Evolutionary conservation across 1,284 basidiomycete genomes (phyloP).

Genomic region (Ceratobasidium sp.): DNA sequence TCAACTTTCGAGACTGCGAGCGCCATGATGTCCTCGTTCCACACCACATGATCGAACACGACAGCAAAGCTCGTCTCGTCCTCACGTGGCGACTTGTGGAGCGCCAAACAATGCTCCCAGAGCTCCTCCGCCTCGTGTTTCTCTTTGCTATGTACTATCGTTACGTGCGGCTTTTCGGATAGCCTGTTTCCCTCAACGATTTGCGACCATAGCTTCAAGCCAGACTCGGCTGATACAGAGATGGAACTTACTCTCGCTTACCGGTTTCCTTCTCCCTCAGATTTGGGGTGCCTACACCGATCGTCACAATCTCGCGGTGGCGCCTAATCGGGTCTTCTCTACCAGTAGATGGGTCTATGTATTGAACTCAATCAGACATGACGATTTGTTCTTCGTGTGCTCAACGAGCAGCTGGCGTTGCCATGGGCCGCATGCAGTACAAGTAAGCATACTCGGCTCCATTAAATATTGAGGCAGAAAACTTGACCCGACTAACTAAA

Average conservation of each 20-base stretch:
- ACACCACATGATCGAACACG: slow-evolving; percentile 72
- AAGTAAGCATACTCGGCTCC: slow-evolving; percentile 51
- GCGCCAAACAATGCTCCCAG: slow-evolving; percentile 72
- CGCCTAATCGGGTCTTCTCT: too few species aligned
- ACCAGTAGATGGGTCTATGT: too few species aligned
- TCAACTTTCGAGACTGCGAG: slow-evolving; percentile 69
- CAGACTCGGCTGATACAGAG: too few species aligned
- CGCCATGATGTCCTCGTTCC: slow-evolving; percentile 85
- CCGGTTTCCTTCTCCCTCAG: too few species aligned
- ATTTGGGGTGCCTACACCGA: too few species aligned
- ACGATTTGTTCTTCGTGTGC: too few species aligned
- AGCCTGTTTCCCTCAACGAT: slow-evolving; percentile 65
- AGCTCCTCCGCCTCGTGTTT: slow-evolving; percentile 62
- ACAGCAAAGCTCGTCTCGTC: slow-evolving; percentile 69
- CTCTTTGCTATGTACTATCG: slow-evolving; percentile 79
- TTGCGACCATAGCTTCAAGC: slow-evolving; percentile 61
- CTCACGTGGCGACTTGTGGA: slow-evolving; percentile 57
- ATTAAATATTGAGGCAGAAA: not conserved
- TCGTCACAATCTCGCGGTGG: too few species aligned
- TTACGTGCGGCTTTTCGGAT: slow-evolving; percentile 79
- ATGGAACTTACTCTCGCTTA: too few species aligned
- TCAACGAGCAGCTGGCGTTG: too few species aligned
- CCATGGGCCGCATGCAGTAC: too few species aligned
- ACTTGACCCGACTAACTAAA: too few species aligned
- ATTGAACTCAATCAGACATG: too few species aligned